These are phyloP conservation scores for Capsella bursapastoris DNA, from an alignment of 345 rosid species.

Conservation along the genomic window DNA sequence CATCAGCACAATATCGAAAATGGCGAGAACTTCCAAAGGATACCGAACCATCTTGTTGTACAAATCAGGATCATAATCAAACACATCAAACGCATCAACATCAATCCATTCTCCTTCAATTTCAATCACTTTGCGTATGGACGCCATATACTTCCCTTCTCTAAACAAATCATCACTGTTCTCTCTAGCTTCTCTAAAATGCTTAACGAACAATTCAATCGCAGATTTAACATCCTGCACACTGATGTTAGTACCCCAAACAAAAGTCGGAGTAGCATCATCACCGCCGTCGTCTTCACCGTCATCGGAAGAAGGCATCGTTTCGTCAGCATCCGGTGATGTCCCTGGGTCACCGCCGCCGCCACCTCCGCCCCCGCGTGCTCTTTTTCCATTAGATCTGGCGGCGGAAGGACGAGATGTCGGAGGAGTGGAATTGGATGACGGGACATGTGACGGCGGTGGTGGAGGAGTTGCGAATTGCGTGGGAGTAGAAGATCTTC, in stretches of 20 bases:
- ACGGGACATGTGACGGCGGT: conserved; percentile 45
- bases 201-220: conserved; percentile 84
- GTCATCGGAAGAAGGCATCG: conserved; percentile 73
- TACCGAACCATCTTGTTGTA: conserved; percentile 86
- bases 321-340: conserved; percentile 33
- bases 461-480: conserved; percentile 51
- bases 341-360: conserved; percentile 34
- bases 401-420: conserved; percentile 51
- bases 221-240: conserved; percentile 90
- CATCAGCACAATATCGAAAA: conserved; percentile 93
- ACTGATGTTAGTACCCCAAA: conserved; percentile 96
- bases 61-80: conserved; percentile 79
- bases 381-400: conserved; percentile 38
- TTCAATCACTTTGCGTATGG: conserved; percentile 73
- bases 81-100: conserved; percentile 88
- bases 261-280: conserved; percentile 78
- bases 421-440: conserved; percentile 59
- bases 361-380: conserved; percentile 23
- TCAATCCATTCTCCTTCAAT: conserved; percentile 90
- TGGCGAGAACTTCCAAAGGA: conserved; percentile 93
- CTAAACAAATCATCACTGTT: conserved; percentile 54
- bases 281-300: conserved; percentile 69
- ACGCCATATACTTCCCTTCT: conserved; percentile 89
- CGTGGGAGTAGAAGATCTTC: conserved; percentile 46
- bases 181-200: conserved; percentile 69